phyloP scores from a whole-genome alignment of 306 rosid species.

The Cucurbita argyrosperma region DNA sequence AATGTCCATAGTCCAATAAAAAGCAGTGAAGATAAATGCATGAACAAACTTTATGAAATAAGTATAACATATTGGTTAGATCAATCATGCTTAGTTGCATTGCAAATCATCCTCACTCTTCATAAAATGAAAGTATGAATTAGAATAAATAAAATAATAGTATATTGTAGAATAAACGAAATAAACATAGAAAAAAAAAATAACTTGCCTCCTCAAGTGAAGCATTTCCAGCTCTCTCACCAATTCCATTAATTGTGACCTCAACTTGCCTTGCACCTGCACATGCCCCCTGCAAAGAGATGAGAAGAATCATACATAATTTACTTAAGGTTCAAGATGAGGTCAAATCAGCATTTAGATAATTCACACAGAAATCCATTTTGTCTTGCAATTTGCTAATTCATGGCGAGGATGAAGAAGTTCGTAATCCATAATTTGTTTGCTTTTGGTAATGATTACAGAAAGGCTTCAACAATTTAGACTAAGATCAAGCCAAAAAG shows the following conservation, averaged over 20 bases:
- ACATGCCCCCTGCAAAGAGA: constrained; percentile 68
- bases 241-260: constrained; percentile 94
- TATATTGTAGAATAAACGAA: background rate
- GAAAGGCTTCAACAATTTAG: background rate
- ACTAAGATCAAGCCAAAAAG: background rate
- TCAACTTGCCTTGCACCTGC: constrained; percentile 95
- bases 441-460: background rate
- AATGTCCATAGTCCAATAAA: background rate
- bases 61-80: background rate
- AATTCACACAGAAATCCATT: background rate
- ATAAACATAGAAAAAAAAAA: background rate
- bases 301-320: background rate
- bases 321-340: background rate
- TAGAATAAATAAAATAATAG: background rate
- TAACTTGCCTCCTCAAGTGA: constrained; percentile 74
- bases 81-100: background rate
- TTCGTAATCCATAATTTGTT: background rate
- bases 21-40: background rate
- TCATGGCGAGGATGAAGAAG: background rate
- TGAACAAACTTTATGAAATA: background rate
- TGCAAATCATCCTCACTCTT: background rate
- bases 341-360: background rate
- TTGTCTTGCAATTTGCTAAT: background rate
- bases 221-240: constrained; percentile 99
- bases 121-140: background rate